These are phyloP conservation scores for Cadophora malorum DNA, from an alignment of 2,329 filamentous ascomycete genomes.

Conservation along the genomic window DNA sequence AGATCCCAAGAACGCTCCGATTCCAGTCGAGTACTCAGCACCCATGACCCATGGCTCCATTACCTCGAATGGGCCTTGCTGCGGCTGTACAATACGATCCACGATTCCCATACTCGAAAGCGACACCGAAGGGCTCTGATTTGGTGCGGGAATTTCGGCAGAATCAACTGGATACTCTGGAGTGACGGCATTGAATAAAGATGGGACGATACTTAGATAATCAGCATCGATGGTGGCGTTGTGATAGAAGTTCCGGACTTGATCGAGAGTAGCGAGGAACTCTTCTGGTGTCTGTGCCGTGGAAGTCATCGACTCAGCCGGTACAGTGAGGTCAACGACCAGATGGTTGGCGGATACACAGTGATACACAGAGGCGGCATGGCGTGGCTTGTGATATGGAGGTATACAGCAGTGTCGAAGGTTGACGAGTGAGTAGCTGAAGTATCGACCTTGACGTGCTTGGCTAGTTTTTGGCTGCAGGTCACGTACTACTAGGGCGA, in stretches of 20 bases:
- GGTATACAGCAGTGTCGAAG: constrained; percentile 19
- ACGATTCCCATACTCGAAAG: constrained; percentile 24
- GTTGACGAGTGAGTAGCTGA: constrained; percentile 24
- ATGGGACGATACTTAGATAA: constrained; percentile 21
- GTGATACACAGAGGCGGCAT: constrained; percentile 25
- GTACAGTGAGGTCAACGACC: constrained; percentile 19
- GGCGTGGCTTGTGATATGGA: constrained; percentile 7
- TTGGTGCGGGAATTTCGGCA: constrained; percentile 4
- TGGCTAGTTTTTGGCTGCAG: constrained; percentile 3
- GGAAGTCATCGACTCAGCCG: not conserved
- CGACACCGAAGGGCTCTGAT: constrained; percentile 15
- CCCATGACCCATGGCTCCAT: constrained; percentile 23
- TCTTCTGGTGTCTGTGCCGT: not conserved
- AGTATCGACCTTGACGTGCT: constrained; percentile 2
- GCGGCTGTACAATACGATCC: constrained; percentile 18
- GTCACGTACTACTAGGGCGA: constrained; percentile 9
- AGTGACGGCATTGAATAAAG: constrained; percentile 9
- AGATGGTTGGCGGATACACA: constrained; percentile 15
- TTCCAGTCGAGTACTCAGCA: constrained; percentile 21
- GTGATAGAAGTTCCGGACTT: constrained; percentile 13
- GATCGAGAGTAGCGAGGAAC: constrained; percentile 7
- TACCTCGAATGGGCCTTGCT: constrained; percentile 9
- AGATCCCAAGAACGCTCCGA: constrained; percentile 20
- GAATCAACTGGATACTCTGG: not conserved
- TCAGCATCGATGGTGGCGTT: constrained; percentile 10